Evolutionary conservation across 2,329 filamentous ascomycete species (phyloP), one percentile per base, ranked within the genome.

Genomic region (Cyclaneusma minus): DNA sequence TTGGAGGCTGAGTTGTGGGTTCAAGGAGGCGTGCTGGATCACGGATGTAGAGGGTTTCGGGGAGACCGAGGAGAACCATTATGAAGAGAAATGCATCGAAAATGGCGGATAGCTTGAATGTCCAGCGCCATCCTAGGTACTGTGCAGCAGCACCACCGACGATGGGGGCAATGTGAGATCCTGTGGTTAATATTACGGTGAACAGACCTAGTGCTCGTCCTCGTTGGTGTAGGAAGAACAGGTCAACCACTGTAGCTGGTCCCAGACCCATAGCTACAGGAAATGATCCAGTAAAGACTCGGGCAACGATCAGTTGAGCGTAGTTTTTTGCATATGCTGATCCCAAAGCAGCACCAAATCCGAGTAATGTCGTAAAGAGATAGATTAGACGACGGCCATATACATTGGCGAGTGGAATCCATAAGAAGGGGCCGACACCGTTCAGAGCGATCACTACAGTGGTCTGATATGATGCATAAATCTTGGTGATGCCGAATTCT

Each of bases 61-160:
- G 44, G 3, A 48, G 27, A 13, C 35, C 38, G 21, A 46, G 41
- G 19, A 44, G 28, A 16, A 41, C 37, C 3, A 43, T 24, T 3
- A 39, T 13, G n/a, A 43, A 34, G 31, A 44, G 41, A 16, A 37
- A 28, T 2, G 35, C 45, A 25, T 44, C 38, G 6, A 42, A 22
- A 9, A 47, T 43, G 5, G 41, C 36, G 5, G 40, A 32, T 14
- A 47, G 37, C 18, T 43, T 39, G 32, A 44, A 49, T 35, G 15
- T 73, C 80, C 82, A 92, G 13, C 82, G 58, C 83, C 83, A 93
- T 7, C 81, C 81, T 3, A 84, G 56, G 34, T 75, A 69, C 47
- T 82, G 61, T 38, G 45, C 80, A 1, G 80, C 67, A 35, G 87
- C 85, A 0, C 82, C 83, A 13, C 82, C 82, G 19, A 91, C 71